phyloP scores from a whole-genome alignment of 2,329 filamentous ascomycete species.

The Pseudopyricularia javanii region DNA sequence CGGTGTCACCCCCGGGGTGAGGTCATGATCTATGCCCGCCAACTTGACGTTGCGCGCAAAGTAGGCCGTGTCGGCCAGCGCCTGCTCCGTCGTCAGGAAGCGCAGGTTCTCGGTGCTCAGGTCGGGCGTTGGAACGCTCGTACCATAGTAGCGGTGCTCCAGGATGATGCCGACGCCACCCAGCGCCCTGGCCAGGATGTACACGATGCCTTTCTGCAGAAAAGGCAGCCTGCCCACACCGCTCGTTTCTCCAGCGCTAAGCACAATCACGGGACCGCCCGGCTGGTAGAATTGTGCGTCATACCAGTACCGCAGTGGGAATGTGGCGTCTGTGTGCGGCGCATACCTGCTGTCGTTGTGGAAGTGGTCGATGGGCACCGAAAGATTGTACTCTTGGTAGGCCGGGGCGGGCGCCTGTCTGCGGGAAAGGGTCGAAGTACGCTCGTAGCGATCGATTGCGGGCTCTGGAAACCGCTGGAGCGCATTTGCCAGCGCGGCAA shows the following conservation, averaged over 20 bases:
- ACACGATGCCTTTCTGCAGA: conserved; percentile 66
- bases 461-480: not conserved
- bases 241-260: conserved; percentile 59
- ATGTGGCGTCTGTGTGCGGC: conserved; percentile 58
- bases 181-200: conserved; percentile 57
- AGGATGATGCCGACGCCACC: conserved; percentile 68
- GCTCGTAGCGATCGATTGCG: not conserved
- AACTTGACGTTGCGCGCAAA: conserved; percentile 66
- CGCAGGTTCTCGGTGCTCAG: conserved; percentile 58
- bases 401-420: not conserved
- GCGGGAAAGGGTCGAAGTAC: not conserved
- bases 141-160: conserved; percentile 81
- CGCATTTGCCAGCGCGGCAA: not conserved
- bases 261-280: conserved; percentile 71
- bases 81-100: conserved; percentile 75
- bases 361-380: conserved; percentile 64
- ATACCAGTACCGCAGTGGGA: conserved; percentile 71
- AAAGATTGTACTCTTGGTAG: conserved; percentile 25
- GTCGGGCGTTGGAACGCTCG: conserved; percentile 56
- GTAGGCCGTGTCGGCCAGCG: conserved; percentile 68
- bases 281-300: conserved; percentile 62
- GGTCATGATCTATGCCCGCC: conserved; percentile 50
- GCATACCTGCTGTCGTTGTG: conserved; percentile 68
- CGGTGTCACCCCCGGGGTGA: conserved; percentile 47
- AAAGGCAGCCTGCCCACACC: conserved; percentile 53